Evolutionary conservation across 257 asterid species (phyloP).

Genomic region (Eucommia ulmoides): DNA sequence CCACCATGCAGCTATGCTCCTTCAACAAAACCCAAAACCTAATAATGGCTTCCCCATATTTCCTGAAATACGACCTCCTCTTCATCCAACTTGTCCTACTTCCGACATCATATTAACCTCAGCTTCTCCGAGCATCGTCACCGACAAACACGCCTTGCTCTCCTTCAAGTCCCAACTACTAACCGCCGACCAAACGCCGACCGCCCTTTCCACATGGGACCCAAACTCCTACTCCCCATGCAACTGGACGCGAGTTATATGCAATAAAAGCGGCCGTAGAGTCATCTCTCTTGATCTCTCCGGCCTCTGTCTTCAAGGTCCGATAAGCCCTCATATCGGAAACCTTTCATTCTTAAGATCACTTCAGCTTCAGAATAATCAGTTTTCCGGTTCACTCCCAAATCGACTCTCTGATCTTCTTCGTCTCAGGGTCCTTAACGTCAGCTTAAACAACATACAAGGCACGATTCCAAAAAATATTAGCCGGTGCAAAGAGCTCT

Average conservation of each 20-base stretch:
- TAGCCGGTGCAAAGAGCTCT: conserved; percentile 26
- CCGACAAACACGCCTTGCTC: conserved; percentile 39
- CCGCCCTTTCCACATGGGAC: conserved; percentile 36
- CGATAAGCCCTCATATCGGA: conserved; percentile 35
- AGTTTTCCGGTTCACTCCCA: conserved; percentile 33
- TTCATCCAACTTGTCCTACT: no score
- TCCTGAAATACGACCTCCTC: no score
- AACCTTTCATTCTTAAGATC: conserved; percentile 41
- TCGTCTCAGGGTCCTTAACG: conserved; percentile 20
- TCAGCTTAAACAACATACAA: conserved; percentile 23
- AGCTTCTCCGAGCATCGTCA: conserved; percentile 20
- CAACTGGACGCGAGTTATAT: conserved; percentile 52
- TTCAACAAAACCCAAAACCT: no score
- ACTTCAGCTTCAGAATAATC: conserved; percentile 40
- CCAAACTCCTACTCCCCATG: conserved; percentile 39
- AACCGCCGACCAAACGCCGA: conserved; percentile 10
- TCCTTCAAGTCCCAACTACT: conserved; percentile 38
- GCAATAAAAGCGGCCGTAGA: conserved; percentile 17
- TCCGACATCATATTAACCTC: no score
- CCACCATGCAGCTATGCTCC: no score
- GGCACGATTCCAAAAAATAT: conserved; percentile 30
- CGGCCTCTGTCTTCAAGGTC: conserved; percentile 25
- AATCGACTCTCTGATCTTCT: conserved; percentile 25
- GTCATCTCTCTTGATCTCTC: conserved; percentile 35
- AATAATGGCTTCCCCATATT: no score